phyloP scores from a whole-genome alignment of 73 alveolate species.

The Symbiodinium pilosum region DNA sequence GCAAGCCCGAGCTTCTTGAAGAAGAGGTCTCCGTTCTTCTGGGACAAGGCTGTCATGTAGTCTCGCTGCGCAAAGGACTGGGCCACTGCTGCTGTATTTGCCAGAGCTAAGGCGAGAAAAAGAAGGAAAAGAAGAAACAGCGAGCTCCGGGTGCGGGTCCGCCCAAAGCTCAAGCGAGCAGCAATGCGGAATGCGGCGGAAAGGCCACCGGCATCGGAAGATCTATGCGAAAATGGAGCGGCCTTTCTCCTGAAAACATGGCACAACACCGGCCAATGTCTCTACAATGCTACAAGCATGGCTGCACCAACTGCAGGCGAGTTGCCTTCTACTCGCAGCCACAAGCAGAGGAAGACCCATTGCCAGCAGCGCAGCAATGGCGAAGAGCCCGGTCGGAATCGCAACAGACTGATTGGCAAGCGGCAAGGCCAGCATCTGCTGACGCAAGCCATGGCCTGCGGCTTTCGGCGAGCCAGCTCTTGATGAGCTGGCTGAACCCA shows the following conservation, averaged over 20 bases:
- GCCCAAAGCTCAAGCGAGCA: background rate
- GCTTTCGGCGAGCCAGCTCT: background rate
- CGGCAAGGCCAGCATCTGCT: background rate
- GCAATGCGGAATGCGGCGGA: background rate
- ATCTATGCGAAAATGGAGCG: background rate
- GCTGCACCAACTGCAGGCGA: too few relatives aligned
- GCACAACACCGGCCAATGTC: background rate
- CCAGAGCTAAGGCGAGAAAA: constrained; percentile 34
- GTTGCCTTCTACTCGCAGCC: background rate
- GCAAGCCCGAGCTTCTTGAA: constrained; percentile 27
- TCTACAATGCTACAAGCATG: background rate
- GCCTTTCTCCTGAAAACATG: background rate
- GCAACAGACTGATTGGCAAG: background rate
- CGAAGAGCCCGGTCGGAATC: constrained; percentile 11
- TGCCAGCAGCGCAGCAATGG: constrained; percentile 22
- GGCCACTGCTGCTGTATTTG: constrained; percentile 81
- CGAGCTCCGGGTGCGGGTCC: background rate
- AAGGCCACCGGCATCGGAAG: background rate
- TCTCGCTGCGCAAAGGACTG: constrained; percentile 78
- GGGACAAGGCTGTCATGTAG: constrained; percentile 76
- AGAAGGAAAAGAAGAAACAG: background rate
- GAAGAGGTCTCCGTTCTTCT: constrained; percentile 12
- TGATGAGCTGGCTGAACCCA: background rate
- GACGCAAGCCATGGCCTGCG: background rate
- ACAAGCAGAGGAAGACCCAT: constrained; percentile 36